These are phyloP conservation scores for Acer yangbiense DNA, from an alignment of 345 rosid species.

Conservation along the genomic window DNA sequence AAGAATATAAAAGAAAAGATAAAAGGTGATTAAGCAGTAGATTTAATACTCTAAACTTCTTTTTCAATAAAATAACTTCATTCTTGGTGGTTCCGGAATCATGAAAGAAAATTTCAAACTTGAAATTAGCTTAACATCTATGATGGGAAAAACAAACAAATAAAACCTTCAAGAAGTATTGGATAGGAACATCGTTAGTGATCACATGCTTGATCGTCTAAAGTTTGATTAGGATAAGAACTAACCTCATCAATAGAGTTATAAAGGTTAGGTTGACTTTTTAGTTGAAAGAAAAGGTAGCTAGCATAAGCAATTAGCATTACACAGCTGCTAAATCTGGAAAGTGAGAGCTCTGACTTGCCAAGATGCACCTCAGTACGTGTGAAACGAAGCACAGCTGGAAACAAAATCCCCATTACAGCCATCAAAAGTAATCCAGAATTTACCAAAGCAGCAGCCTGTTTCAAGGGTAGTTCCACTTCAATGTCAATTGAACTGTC, in stretches of 20 bases:
- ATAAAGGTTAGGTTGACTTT: constrained; percentile 50
- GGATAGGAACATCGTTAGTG: neutral
- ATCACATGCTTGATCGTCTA: neutral
- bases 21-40: neutral
- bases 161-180: neutral
- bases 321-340: constrained; percentile 92
- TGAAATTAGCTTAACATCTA: neutral
- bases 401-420: constrained; percentile 95
- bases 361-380: constrained; percentile 86
- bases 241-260: constrained; percentile 63
- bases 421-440: constrained; percentile 97
- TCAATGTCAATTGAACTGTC: constrained; percentile 5
- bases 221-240: neutral
- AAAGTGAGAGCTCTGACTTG: constrained; percentile 84
- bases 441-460: constrained; percentile 81
- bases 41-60: neutral
- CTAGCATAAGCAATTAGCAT: constrained; percentile 88
- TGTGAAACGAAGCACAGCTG: constrained; percentile 85
- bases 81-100: constrained; percentile 1
- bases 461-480: constrained; percentile 25
- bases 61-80: neutral
- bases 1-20: neutral
- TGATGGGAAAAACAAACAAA: neutral
- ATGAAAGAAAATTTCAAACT: neutral
- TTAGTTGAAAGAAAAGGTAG: constrained; percentile 84